Evolutionary conservation across 768 basidiomycete species (phyloP).

Genomic region (Bullera alba): DNA sequence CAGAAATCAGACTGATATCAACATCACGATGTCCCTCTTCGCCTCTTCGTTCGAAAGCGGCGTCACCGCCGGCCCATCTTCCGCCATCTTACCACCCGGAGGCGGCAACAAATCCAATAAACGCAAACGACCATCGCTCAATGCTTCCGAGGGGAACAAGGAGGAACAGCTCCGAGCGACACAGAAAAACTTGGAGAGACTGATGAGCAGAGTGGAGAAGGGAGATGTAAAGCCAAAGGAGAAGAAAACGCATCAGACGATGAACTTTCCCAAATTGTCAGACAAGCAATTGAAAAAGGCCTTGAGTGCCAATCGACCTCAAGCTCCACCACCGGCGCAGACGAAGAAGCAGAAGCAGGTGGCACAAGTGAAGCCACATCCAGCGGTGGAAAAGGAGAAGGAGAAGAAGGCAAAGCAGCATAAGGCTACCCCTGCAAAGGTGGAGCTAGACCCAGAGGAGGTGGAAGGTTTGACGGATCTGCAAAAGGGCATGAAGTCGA

Average conservation of each 20-base stretch:
- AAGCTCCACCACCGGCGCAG: neutral
- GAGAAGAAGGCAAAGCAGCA: neutral
- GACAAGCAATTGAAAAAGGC: neutral
- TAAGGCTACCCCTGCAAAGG: neutral
- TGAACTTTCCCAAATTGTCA: neutral
- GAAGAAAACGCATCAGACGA: conserved; percentile 10
- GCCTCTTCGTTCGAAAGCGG: conserved; percentile 25
- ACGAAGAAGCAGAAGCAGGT: neutral
- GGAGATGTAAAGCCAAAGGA: conserved; percentile 16
- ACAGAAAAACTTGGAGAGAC: conserved; percentile 38
- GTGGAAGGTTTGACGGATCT: conserved; percentile 56
- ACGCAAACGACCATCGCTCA: conserved; percentile 22
- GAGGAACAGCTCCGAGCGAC: conserved; percentile 19
- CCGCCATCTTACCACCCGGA: neutral
- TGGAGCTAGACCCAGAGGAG: neutral
- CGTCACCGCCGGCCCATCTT: conserved; percentile 11
- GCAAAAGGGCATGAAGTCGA: conserved; percentile 71
- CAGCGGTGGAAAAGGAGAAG: neutral
- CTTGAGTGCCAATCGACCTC: no score
- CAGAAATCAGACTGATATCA: neutral
- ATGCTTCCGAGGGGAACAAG: neutral
- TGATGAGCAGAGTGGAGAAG: conserved; percentile 38
- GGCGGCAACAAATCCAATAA: conserved; percentile 18
- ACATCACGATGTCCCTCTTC: conserved; percentile 32
- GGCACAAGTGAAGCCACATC: neutral